Evolutionary conservation across 352 stramenopile genomes (phyloP).

Genomic region (Phytophthora cactorum): DNA sequence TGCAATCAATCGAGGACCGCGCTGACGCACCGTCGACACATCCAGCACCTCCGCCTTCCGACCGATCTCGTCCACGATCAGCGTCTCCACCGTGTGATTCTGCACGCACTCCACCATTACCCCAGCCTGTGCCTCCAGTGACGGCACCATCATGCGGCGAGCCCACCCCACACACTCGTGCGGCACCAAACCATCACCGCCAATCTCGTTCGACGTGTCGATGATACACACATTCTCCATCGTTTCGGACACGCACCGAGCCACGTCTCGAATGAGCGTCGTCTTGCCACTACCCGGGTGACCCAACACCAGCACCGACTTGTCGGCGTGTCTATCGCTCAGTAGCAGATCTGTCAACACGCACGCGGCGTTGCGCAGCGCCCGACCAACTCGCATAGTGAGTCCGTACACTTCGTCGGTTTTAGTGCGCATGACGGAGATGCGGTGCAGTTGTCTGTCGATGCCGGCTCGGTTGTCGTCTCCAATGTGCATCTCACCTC

Average conservation of each 20-base stretch:
- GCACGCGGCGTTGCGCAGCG: constrained; percentile 60
- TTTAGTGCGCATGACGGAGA: constrained; percentile 76
- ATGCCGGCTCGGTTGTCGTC: constrained; percentile 81
- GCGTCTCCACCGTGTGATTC: constrained; percentile 88
- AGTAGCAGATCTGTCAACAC: constrained; percentile 76
- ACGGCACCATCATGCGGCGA: constrained; percentile 83
- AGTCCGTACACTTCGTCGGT: constrained; percentile 62
- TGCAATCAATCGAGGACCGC: constrained; percentile 84
- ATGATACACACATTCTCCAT: constrained; percentile 85
- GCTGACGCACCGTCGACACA: constrained; percentile 68
- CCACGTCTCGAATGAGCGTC: constrained; percentile 84
- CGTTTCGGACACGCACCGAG: constrained; percentile 59
- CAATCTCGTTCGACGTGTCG: constrained; percentile 92
- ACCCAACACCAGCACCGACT: constrained; percentile 74
- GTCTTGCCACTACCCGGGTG: constrained; percentile 81
- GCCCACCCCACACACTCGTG: constrained; percentile 78
- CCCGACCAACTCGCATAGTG: constrained; percentile 80
- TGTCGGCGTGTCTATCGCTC: constrained; percentile 42
- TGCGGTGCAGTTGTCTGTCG: constrained; percentile 76
- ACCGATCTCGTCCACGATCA: constrained; percentile 92
- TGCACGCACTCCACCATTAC: constrained; percentile 93
- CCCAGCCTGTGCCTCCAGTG: constrained; percentile 63
- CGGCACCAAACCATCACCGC: constrained; percentile 76
- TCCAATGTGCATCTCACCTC: constrained; percentile 59
- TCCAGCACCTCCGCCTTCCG: constrained; percentile 78